Base-by-base conservation (phyloP, 257 asterid genomes). In the Prunella vulgaris region DNA sequence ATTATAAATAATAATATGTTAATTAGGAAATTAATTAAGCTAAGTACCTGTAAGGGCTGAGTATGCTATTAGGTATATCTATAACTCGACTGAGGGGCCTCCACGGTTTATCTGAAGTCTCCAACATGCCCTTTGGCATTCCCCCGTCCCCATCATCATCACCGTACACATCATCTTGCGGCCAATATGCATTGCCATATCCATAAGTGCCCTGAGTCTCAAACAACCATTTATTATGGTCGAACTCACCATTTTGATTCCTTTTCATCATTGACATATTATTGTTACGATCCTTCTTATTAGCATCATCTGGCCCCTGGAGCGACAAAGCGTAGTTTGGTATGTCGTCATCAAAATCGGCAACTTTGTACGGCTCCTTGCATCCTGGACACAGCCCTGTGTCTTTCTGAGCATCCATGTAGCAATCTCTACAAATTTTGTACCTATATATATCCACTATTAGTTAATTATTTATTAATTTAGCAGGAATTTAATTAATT, bases 161-260 rank as follows among this genome's bases (percentile, higher is more conserved):
- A n/a, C 86, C 95, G 37, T 74, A 80, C 17, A 14, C 46, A n/a
- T 84, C 93, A 2, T 85, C 93, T 5, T 77, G 85, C 5, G 97
- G 97, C 95, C 97, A 88, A 49, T 91, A 91, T 6, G 97, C 97
- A 25, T 84, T 91, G 0, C 96, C 96, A 33, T 85, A 85, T 2
- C 97, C 97, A 35, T 88, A 91, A 0, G 97, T 91, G 15, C 96
- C 97, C 49, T 85, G 95, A 2, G 97, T 84, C 79, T 91, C 96
- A 32, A 87, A 91, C 5, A 91, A 60, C 96, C 95, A 91, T 64
- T 85, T 91, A 13, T 91, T 88, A 76, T 88, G 95, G 64, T 91
- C 97, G 27, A 91, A 91, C 5, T 91, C 97, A 9, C 97, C 97
- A 4, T 76, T 84, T 71, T 91, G 96, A 64, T 87, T 88, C 74